phyloP scores from a whole-genome alignment of 106 monocot species.

The Xerophyta viscosa region DNA sequence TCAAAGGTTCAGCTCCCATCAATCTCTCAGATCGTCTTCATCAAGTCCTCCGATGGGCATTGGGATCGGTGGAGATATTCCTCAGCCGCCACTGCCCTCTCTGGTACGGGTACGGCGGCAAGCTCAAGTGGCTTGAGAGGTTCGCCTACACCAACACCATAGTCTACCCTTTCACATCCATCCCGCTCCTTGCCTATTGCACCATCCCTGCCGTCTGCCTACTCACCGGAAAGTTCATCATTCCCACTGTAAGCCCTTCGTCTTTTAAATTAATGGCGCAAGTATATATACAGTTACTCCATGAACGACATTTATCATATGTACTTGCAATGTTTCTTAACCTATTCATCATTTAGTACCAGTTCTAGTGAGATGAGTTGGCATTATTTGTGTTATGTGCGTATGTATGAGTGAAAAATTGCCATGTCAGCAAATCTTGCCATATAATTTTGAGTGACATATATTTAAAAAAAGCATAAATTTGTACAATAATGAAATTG shows the following conservation, averaged over 20 bases:
- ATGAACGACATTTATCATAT: too few species aligned
- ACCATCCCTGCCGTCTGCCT: constrained; percentile 89
- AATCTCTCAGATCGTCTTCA: constrained; percentile 85
- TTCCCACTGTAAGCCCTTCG: constrained; percentile 81
- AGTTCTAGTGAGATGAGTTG: too few species aligned
- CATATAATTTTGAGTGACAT: too few species aligned
- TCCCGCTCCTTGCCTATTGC: constrained; percentile 86
- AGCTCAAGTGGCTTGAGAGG: constrained; percentile 79
- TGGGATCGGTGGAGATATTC: constrained; percentile 96
- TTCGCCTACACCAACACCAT: constrained; percentile 92
- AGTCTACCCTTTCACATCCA: constrained; percentile 89
- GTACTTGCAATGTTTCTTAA: too few species aligned
- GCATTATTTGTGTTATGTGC: too few species aligned
- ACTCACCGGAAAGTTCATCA: constrained; percentile 97
- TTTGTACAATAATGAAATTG: too few species aligned
- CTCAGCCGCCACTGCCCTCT: constrained; percentile 91
- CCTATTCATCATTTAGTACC: too few species aligned
- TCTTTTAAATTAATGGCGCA: too few species aligned
- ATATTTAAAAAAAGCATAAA: too few species aligned
- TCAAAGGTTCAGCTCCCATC: constrained; percentile 92
- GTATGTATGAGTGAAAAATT: too few species aligned
- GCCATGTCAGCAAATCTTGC: too few species aligned
- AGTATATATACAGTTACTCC: too few species aligned
- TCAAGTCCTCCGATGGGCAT: constrained; percentile 87
- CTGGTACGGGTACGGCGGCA: constrained; percentile 88